A percentile compares a stretch with the other conserved stretches of the same genome.
Evolutionary conservation across 208 protist species (phyloP).

Genomic region (Angomonas ambiguus): DNA sequence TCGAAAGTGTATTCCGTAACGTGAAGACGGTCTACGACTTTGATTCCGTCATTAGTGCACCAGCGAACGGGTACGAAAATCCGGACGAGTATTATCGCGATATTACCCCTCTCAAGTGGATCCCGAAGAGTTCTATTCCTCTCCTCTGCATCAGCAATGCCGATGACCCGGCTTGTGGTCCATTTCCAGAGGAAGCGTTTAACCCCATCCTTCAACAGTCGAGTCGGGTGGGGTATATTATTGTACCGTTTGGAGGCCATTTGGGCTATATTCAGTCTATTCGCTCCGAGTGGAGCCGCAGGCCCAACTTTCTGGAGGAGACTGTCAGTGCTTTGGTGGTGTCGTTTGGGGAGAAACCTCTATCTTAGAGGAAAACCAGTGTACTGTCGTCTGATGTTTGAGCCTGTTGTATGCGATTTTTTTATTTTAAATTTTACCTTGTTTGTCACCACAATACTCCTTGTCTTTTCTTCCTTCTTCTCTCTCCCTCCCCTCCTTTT

Average conservation of each 20-base stretch:
- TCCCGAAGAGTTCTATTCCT: conserved; percentile 42
- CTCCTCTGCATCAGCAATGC: conserved; percentile 48
- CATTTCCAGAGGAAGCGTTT: conserved; percentile 24
- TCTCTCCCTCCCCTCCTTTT: conserved; percentile 5
- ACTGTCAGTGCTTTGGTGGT: not conserved
- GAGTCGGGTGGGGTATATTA: conserved; percentile 30
- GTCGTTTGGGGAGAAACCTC: too few species aligned
- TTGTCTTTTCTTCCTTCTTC: not conserved
- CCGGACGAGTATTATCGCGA: conserved; percentile 61
- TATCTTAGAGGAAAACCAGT: too few species aligned
- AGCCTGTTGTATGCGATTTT: too few species aligned
- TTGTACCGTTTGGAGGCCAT: conserved; percentile 32
- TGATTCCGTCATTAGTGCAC: conserved; percentile 53
- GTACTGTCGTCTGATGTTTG: too few species aligned
- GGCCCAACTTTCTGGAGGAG: not conserved
- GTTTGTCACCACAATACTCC: too few species aligned
- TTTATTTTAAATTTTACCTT: too few species aligned
- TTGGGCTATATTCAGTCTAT: not conserved
- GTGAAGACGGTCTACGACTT: conserved; percentile 51
- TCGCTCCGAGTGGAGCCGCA: not conserved
- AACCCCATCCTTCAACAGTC: conserved; percentile 30
- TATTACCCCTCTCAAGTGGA: conserved; percentile 39
- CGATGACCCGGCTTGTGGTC: conserved; percentile 57
- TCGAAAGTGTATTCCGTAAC: conserved; percentile 24
- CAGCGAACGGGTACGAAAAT: conserved; percentile 43